Percentiles rank a stretch among this genome's conserved stretches.
These are phyloP conservation scores for Cutaneotrichosporon sp. DNA, from an alignment of 1,284 basidiomycete species.

Conservation along the genomic window DNA sequence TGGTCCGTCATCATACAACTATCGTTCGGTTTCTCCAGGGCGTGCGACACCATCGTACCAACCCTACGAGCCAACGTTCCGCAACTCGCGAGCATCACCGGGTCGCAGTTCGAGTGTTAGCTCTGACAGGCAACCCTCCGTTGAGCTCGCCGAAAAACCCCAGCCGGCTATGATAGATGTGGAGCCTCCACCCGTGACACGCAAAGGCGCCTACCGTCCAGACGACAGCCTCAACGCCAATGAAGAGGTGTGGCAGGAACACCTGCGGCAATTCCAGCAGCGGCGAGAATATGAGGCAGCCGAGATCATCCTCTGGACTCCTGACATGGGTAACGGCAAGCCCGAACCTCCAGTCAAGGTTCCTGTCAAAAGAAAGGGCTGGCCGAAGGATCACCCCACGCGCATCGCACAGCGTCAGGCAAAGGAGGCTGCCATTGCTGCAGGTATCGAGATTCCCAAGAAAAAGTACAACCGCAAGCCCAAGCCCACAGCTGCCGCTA, in stretches of 20 bases:
- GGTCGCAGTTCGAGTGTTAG: conserved; percentile 4
- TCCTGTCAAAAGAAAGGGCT: conserved; percentile 27
- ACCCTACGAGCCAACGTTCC: conserved; percentile 10
- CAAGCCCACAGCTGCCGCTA: conserved; percentile 16
- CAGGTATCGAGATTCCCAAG: conserved; percentile 19
- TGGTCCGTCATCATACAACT: conserved; percentile 6
- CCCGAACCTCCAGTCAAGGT: conserved; percentile 3
- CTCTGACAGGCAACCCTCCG: conserved; percentile 7
- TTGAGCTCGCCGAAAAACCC: too few relatives aligned
- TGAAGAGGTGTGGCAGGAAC: conserved; percentile 41
- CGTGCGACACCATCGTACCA: conserved; percentile 6
- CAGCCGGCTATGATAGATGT: neutral
- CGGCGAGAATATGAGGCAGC: conserved; percentile 35
- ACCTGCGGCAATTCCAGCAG: conserved; percentile 34
- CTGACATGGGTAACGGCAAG: conserved; percentile 13
- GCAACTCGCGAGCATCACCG: neutral
- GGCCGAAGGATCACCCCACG: conserved; percentile 28
- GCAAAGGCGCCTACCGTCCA: conserved; percentile 19
- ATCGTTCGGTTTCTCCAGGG: conserved; percentile 6
- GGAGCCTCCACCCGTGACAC: conserved; percentile 2
- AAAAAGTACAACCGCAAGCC: conserved; percentile 27
- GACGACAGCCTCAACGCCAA: conserved; percentile 29
- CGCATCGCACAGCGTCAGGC: conserved; percentile 30
- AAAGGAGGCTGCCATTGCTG: conserved; percentile 27
- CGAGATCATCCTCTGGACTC: conserved; percentile 22